Evolutionary conservation across 2,329 filamentous ascomycete species (phyloP).

Genomic region (Fusarium tjaetaba): DNA sequence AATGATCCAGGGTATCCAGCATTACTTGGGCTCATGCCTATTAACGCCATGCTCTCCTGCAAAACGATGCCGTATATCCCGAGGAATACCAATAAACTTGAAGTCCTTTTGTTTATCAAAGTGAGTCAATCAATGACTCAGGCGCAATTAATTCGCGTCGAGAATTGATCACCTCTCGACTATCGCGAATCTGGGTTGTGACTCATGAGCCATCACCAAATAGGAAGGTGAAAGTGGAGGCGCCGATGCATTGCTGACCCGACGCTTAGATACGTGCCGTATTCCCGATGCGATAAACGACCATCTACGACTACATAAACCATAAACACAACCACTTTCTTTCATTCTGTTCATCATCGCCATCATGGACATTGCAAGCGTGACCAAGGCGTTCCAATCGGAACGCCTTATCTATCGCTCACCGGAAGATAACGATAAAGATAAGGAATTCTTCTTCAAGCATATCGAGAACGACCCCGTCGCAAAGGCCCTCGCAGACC

Average conservation of each 20-base stretch:
- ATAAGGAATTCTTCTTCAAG: constrained; percentile 19
- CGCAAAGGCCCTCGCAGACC: constrained; percentile 4
- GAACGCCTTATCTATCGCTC: constrained; percentile 30
- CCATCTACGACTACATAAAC: not conserved
- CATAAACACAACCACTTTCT: rapidly evolving
- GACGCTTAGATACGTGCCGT: not conserved
- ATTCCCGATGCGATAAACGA: not conserved
- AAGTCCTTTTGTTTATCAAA: not conserved
- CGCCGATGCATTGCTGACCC: not conserved
- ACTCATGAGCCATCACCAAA: constrained; percentile 1
- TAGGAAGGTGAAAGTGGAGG: not conserved
- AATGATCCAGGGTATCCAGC: not conserved
- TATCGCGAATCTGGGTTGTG: not conserved
- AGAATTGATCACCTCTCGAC: not conserved
- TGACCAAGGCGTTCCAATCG: constrained; percentile 14
- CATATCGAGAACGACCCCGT: constrained; percentile 16
- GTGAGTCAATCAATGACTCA: not conserved
- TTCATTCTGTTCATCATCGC: not conserved
- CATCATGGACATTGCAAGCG: constrained; percentile 6
- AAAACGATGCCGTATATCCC: rapidly evolving
- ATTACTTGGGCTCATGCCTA: not conserved
- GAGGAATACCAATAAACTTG: not conserved
- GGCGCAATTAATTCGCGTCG: not conserved
- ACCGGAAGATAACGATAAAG: constrained; percentile 15
- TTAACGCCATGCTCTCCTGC: rapidly evolving